Evolutionary conservation across 108 stramenopile genomes (phyloP), one percentile per base, ranked within the genome.

Genomic region (Nitzschia sp.): DNA sequence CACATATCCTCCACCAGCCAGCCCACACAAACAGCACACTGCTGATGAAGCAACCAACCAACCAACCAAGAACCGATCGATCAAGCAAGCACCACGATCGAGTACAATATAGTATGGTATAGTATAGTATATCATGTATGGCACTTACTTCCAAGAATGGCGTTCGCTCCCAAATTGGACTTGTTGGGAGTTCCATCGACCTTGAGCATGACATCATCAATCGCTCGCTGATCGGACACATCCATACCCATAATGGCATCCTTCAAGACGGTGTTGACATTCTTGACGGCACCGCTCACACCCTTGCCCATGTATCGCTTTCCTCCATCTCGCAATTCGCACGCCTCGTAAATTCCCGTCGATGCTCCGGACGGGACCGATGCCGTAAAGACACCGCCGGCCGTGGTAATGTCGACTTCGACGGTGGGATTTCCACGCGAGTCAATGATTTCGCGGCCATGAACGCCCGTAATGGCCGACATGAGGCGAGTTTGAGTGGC

Each of bases 361-460:
- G 93, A 95, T 16, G 99, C 99, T 53, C 99, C 99, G 5, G 95
- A 96, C 5, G 99, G 99, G 17, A 99, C 98, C 56, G 84, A 82
- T 32, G 95, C 95, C 34, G 89, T 90, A 74, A 92, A 92, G 56
- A 83, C 84, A 44, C 94, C 94, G n/a, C 84, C 53, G 30, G 81
- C 77, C 41, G 94, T 96, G 54, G 87, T 92, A 55, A 96, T 79
- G 57, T 91, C 92, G 29, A 94, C 92, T 84, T 99, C 99, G 58
- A 99, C 98, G 48, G 99, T 99, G 30, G 99, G 99, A 80, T 99
- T 99, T 29, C 99, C 99, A 58, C 99, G 92, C 54, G 97, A 97
- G 76, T 99, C 99, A 55, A 99, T 94, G 72, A 99, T 97, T 75
- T 97, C 93, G 45, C 99, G 96, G 6, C 93, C 99, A 38, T 79